phyloP scores from a whole-genome alignment of 208 protist species.

The Trypanosoma melophagium region DNA sequence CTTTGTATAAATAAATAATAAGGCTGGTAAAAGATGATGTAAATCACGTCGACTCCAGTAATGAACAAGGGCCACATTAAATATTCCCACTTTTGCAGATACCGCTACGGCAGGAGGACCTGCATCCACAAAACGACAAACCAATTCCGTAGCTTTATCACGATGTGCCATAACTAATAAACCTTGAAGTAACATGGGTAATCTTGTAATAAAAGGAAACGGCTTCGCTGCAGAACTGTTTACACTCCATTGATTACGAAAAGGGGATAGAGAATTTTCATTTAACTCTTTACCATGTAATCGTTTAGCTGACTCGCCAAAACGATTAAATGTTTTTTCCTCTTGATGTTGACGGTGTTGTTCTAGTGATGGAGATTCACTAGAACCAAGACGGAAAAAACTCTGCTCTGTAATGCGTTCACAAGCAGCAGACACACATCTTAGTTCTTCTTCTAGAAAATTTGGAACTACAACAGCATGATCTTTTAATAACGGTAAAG shows the following conservation, averaged over 20 bases:
- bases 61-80: constrained; percentile 64
- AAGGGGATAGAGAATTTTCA: neutral
- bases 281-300: neutral
- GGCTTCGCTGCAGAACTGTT: neutral
- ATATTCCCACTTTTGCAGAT: constrained; percentile 82
- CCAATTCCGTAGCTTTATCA: constrained; percentile 69
- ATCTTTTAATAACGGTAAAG: constrained; percentile 24
- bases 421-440: constrained; percentile 49
- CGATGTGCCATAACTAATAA: constrained; percentile 74
- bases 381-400: constrained; percentile 33
- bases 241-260: constrained; percentile 1
- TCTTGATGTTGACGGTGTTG: neutral
- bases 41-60: constrained; percentile 80
- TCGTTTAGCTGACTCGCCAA: neutral
- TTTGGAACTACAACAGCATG: constrained; percentile 51
- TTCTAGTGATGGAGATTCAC: constrained; percentile 1
- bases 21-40: constrained; percentile 71
- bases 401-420: constrained; percentile 77
- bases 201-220: constrained; percentile 68
- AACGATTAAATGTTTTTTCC: neutral
- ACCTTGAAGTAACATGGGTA: constrained; percentile 80
- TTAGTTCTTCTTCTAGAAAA: constrained; percentile 78
- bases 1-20: constrained; percentile 86
- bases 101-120: constrained; percentile 67
- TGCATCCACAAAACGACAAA: constrained; percentile 81